phyloP scores from a whole-genome alignment of 2,329 filamentous ascomycete species.

The Diaporthe amygdali region DNA sequence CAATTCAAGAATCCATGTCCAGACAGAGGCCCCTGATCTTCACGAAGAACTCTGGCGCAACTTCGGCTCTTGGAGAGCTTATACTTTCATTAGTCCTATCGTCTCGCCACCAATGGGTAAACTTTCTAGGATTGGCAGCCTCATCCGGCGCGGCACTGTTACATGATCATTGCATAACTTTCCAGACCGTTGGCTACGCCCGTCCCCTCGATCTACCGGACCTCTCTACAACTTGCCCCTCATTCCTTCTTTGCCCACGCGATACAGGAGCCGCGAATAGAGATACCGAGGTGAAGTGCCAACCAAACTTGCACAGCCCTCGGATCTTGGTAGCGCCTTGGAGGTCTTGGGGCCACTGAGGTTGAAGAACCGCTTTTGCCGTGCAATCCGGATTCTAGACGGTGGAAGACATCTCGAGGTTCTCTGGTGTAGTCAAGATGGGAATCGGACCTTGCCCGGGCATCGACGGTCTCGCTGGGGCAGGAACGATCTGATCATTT shows the following conservation, averaged over 20 bases:
- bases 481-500: not conserved
- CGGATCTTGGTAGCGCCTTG: conserved; percentile 5
- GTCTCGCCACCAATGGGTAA: conserved; percentile 3
- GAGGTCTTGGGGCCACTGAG: not conserved
- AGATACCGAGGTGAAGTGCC: not conserved
- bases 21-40: not conserved
- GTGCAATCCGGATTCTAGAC: not conserved
- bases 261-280: not conserved
- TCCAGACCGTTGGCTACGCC: not conserved
- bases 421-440: not conserved
- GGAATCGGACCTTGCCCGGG: not conserved
- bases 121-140: not conserved
- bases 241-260: not conserved
- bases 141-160: not conserved
- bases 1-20: not conserved
- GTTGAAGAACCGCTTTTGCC: not conserved
- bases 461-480: not conserved
- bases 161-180: conserved; percentile 4
- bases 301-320: conserved; percentile 1
- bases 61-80: conserved; percentile 1
- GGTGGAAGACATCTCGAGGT: not conserved
- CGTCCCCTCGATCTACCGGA: not conserved
- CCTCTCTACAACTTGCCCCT: not conserved
- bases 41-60: not conserved
- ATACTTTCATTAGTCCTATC: not conserved